Evolutionary conservation across 2,329 filamentous ascomycete species (phyloP), one percentile per base, ranked within the genome.

Genomic region (Penicillium sp.): DNA sequence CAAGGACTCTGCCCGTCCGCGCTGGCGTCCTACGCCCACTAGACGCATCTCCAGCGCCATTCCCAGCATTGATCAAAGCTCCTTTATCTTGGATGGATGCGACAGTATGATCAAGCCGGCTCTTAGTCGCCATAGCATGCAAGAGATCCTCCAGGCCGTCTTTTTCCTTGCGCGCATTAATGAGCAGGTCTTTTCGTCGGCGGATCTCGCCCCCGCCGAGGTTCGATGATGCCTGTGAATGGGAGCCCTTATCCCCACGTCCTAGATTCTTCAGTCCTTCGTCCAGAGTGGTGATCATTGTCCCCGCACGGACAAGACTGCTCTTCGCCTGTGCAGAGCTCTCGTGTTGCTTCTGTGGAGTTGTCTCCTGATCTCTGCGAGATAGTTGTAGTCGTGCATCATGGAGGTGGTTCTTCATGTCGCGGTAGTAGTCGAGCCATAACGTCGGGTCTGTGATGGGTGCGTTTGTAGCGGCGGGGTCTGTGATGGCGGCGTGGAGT

Each of bases 161-260:
- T 43, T 82, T 81, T 70, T 88, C 86, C 65, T 86, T 86, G 67
- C 79, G 76, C 5, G 82, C 82, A 33, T 81, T 80, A 6, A 79
- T 78, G 12, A 88, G 71, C 54, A 88, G 73, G 63, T 88, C 86
- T 55, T 81, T 78, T 45, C 86, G 73, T 6, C 86, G 75, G 19
- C 85, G 76, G 15, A 86, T 70, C 71, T 88, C 86, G 21, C 86
- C 85, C 10, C 86, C 84, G 2, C 85, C 85, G 5, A 88, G 73
- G 10, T 21, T 58, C 79, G 73, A 71, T 85, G 73, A 70, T 85
- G 83, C 21, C 80, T 83, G 62, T 76, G 13, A 69, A 61, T 53
- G 66, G 63, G 69, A 69, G 68, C 40, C 56, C 61, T 60, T 60
- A 37, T 62, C 58, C 8, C 59, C 65, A 19, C 71, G 71, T 41